A percentile compares a stretch with the other conserved stretches of the same genome.
Evolutionary conservation across 345 rosid genomes (phyloP).

Genomic region (Balakata baccata): DNA sequence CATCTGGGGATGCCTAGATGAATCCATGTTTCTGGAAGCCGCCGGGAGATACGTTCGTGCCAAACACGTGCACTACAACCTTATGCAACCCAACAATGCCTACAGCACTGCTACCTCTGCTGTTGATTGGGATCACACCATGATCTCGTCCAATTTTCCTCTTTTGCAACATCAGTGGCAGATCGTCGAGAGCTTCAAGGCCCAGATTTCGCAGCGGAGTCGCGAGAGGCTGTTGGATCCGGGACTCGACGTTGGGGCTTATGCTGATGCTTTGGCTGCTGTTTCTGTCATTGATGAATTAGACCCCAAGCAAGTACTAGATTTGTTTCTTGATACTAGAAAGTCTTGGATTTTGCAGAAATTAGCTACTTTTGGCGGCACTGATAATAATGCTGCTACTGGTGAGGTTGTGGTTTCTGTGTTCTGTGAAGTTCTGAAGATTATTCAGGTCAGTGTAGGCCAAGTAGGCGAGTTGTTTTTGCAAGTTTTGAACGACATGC

Average conservation of each 20-base stretch:
- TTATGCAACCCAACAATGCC: constrained; percentile 15
- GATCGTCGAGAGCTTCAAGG: constrained; percentile 91
- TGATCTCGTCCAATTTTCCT: constrained; percentile 70
- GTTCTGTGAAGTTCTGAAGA: constrained; percentile 68
- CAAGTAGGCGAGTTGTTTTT: constrained; percentile 90
- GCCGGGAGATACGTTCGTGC: constrained; percentile 80
- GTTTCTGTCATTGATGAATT: constrained; percentile 78
- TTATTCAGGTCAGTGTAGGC: constrained; percentile 78
- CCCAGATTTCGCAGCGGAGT: constrained; percentile 91
- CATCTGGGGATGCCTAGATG: constrained; percentile 93
- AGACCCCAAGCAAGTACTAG: constrained; percentile 63
- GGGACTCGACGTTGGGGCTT: constrained; percentile 53
- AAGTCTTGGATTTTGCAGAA: constrained; percentile 75
- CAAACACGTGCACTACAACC: constrained; percentile 63
- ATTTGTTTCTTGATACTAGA: constrained; percentile 71
- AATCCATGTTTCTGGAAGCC: constrained; percentile 82
- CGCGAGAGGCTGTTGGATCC: constrained; percentile 79
- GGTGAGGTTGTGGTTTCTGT: constrained; percentile 44
- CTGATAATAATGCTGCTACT: constrained; percentile 28
- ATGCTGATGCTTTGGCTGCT: constrained; percentile 86
- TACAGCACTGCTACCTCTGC: not conserved
- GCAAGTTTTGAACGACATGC: constrained; percentile 85
- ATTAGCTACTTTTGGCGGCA: constrained; percentile 44
- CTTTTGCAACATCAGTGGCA: constrained; percentile 93
- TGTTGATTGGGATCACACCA: constrained; percentile 39